Base-by-base conservation (phyloP, 768 basidiomycete species). In the Mycena metata region DNA sequence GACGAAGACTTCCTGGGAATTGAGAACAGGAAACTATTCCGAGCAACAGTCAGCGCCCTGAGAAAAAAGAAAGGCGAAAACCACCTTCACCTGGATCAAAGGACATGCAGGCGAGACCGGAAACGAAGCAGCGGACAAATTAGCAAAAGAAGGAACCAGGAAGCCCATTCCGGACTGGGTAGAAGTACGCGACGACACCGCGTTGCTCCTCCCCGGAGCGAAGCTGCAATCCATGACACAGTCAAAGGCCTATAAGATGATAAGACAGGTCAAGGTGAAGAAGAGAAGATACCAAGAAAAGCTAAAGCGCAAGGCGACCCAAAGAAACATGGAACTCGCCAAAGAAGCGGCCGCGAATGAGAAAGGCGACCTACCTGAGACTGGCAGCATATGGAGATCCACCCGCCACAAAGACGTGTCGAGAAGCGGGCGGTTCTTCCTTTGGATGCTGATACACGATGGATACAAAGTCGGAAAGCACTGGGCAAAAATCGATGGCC, bases 111-210 rank as follows among this genome's bases (percentile, higher is more conserved):
- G 61, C 2, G 36, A 63, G 9, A 11, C 21, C 11, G 61, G 51
- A 3, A 63, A 63, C 21, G 61, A 63, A 30, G 61, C 47, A 24
- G 61, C 61, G 1, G 61, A 63, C 19, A 30, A 8, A 50, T 30
- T 63, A 1, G 61, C 61, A 19, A 58, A 26, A 5, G 45, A 46
- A 46, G 45, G 45, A 19, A n/a, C 19, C 15, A 16, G 8, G 3
- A 46, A 46, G 15, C 9, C 45, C 3, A n/a, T 12, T 5, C 9
- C 21, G 3, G 21, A 46, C 17, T 17, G 2, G 39, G 39, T 39
- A 39, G 16, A 19, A 2, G 16, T 46, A 17, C 17, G 16, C 11
- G 8, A 12, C 5, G 16, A 46, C 45, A 11, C 39, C 15, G 9
- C 39, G 10, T 10, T 39, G 11, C 39, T 39, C 15, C 45, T 46